These are phyloP conservation scores for Podaxis sp. DNA, from an alignment of 768 basidiomycete species.

Conservation along the genomic window DNA sequence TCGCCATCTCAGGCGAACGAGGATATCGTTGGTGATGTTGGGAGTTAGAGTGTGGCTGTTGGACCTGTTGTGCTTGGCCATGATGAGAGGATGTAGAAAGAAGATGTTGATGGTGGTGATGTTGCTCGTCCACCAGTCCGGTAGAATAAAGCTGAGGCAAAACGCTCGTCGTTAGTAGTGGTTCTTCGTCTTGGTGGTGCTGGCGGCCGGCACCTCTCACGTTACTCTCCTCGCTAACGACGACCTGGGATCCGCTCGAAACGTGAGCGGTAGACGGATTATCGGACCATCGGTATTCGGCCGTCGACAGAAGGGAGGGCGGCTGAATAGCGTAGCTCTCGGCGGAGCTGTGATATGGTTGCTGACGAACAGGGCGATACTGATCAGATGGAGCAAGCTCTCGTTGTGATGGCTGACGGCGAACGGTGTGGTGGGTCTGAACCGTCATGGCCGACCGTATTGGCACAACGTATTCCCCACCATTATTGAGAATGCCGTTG, in stretches of 20 bases:
- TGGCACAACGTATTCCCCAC: constrained; percentile 12
- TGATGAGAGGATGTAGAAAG: constrained; percentile 17
- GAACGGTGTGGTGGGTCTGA: constrained; percentile 8
- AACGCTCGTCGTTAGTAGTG: constrained; percentile 65
- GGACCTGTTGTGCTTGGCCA: constrained; percentile 4
- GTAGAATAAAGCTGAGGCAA: constrained; percentile 77
- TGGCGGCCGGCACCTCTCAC: not conserved
- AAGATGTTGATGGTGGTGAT: constrained; percentile 4
- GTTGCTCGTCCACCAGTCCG: constrained; percentile 53
- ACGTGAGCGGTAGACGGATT: constrained; percentile 2
- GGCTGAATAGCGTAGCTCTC: constrained; percentile 12
- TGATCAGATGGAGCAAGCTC: not conserved
- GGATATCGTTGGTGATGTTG: constrained; percentile 8
- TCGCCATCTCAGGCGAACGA: not conserved
- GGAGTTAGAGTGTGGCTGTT: constrained; percentile 9
- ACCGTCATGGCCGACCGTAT: not conserved
- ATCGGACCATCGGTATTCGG: constrained; percentile 17
- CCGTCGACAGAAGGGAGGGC: constrained; percentile 15
- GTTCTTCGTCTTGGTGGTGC: constrained; percentile 15
- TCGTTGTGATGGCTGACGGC: not conserved
- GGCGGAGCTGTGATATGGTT: not conserved
- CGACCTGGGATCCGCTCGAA: not conserved
- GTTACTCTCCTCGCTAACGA: not conserved
- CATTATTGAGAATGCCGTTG: constrained; percentile 8
- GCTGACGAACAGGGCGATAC: not conserved